These are phyloP conservation scores for Pyrenophora seminiperda DNA, from an alignment of 2,329 filamentous ascomycete species.

Conservation along the genomic window DNA sequence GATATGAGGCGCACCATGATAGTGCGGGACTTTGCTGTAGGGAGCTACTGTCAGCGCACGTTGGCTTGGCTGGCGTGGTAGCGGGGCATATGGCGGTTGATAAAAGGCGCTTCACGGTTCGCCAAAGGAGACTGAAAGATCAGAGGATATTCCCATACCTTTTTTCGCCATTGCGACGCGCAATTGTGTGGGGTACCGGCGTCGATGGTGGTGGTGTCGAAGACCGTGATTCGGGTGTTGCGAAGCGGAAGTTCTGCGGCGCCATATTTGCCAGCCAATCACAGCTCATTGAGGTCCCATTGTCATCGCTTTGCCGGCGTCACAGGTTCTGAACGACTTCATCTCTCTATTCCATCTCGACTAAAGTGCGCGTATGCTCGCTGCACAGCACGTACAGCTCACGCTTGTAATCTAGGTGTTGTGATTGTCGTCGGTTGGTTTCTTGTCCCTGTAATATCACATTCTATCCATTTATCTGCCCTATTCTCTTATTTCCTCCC, in stretches of 20 bases:
- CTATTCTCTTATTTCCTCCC: too few relatives aligned
- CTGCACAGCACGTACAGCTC: too few relatives aligned
- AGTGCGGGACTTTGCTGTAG: constrained; percentile 82
- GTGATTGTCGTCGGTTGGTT: too few relatives aligned
- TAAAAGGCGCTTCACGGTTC: background rate
- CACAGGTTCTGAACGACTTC: background rate
- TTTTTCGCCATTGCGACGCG: constrained; percentile 44
- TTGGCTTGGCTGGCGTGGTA: background rate
- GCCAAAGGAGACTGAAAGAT: too few relatives aligned
- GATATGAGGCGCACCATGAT: constrained; percentile 93
- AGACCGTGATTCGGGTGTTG: constrained; percentile 29
- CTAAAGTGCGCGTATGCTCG: background rate
- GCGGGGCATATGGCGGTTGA: background rate
- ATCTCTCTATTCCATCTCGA: background rate
- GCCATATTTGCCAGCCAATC: constrained; percentile 22
- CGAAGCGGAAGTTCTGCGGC: constrained; percentile 28
- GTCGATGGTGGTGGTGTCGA: constrained; percentile 17
- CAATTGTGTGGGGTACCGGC: constrained; percentile 15
- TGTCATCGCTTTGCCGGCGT: background rate
- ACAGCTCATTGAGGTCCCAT: constrained; percentile 15
- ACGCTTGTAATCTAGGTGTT: too few relatives aligned
- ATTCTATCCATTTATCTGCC: too few relatives aligned
- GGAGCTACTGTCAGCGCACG: constrained; percentile 23
- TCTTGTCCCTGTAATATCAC: too few relatives aligned
- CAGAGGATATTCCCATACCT: constrained; percentile 26